These are phyloP conservation scores for Musa schizocarpa DNA, from an alignment of 176 grass and related monocot genomes.

Conservation along the genomic window DNA sequence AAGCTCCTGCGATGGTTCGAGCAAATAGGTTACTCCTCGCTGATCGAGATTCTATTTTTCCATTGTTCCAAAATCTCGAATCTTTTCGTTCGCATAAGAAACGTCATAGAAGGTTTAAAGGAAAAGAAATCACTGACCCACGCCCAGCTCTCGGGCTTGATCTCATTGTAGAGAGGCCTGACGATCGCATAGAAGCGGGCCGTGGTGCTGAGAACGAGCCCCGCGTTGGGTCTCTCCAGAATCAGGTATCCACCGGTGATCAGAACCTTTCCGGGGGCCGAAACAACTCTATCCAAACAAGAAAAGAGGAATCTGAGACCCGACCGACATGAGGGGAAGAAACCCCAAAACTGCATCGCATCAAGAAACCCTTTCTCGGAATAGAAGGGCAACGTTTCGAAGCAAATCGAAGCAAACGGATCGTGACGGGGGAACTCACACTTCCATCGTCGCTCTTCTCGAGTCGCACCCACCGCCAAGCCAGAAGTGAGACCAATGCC, in stretches of 20 bases:
- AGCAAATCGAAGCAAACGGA: neutral
- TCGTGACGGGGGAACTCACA: neutral
- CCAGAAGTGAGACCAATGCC: neutral
- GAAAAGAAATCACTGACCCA: slow-evolving; percentile 36
- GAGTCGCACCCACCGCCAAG: neutral
- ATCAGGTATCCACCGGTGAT: slow-evolving; percentile 83
- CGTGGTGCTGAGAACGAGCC: slow-evolving; percentile 81
- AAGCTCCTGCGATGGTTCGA: too few relatives aligned
- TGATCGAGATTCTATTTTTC: too few relatives aligned
- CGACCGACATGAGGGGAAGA: neutral
- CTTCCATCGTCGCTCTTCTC: neutral
- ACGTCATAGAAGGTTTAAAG: neutral
- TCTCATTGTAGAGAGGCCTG: slow-evolving; percentile 47
- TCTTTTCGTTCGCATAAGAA: neutral
- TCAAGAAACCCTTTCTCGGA: too few relatives aligned
- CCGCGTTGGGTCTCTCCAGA: slow-evolving; percentile 74
- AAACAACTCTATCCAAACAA: slow-evolving; percentile 49
- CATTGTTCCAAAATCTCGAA: neutral
- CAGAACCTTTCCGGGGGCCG: slow-evolving; percentile 83
- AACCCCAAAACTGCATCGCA: neutral
- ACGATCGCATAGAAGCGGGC: slow-evolving; percentile 82
- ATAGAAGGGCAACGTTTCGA: too few relatives aligned
- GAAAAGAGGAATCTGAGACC: neutral
- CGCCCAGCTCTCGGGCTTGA: slow-evolving; percentile 57
- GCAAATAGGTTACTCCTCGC: too few relatives aligned